These are phyloP conservation scores for Cyberlindnera subsufficiens DNA, from an alignment of 805 yeast genomes.

Conservation along the genomic window DNA sequence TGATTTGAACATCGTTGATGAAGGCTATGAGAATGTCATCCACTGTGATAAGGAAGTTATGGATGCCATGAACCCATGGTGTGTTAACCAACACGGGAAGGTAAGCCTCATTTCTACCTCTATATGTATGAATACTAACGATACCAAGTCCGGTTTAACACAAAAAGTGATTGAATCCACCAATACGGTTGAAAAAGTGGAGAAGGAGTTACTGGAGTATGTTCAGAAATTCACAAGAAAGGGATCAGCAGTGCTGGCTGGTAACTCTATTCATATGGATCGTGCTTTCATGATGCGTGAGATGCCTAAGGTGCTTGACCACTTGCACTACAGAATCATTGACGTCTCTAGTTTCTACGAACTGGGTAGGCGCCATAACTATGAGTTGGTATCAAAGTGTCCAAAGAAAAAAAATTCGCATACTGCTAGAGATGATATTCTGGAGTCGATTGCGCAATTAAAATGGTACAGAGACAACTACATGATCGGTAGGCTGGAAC, in stretches of 20 bases:
- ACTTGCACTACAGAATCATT: slow-evolving; percentile 67
- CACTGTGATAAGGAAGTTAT: slow-evolving; percentile 57
- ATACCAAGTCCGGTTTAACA: slow-evolving; percentile 56
- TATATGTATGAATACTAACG: slow-evolving; percentile 8
- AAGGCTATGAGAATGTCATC: slow-evolving; percentile 79
- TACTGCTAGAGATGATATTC: slow-evolving; percentile 83
- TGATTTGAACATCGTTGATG: slow-evolving; percentile 62
- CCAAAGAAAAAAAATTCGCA: slow-evolving; percentile 70
- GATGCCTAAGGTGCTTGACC: slow-evolving; percentile 57
- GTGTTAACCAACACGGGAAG: slow-evolving; percentile 68
- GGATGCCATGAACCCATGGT: slow-evolving; percentile 85
- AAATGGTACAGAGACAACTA: slow-evolving; percentile 71
- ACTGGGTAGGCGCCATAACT: slow-evolving; percentile 72
- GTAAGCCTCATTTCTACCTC: slow-evolving; percentile 1
- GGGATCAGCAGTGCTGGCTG: slow-evolving; percentile 71
- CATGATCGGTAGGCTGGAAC: slow-evolving; percentile 26
- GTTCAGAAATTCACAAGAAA: slow-evolving; percentile 48
- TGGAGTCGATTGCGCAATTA: slow-evolving; percentile 83
- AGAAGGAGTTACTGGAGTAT: slow-evolving; percentile 57
- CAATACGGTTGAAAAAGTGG: slow-evolving; percentile 55
- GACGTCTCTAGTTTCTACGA: slow-evolving; percentile 91
- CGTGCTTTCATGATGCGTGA: slow-evolving; percentile 76
- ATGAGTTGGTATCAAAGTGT: slow-evolving; percentile 42
- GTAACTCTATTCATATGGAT: slow-evolving; percentile 92
- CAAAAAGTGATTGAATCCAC: slow-evolving; percentile 53